Base-by-base conservation (phyloP, 805 yeast species). In the Scheffersomyces ergatensis region DNA sequence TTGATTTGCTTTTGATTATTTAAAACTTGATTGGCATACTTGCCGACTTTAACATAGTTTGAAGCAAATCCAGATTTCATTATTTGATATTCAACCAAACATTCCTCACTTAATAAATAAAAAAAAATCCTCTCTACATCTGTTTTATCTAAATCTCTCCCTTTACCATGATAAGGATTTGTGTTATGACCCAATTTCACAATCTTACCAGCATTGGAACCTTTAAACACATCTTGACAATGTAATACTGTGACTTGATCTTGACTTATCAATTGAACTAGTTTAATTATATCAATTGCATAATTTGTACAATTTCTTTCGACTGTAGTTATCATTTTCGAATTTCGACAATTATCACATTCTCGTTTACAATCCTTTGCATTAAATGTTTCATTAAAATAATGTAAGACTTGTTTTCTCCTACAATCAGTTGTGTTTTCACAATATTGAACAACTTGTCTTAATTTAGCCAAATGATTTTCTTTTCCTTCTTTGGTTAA, bases 391-490 rank as follows among this genome's bases (percentile, higher is more conserved):
- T 93, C 99, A 61, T 88, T 87, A 65, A 93, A 93, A 56, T 90
- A 93, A 38, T 87, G 92, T 38, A 93, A 69, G 2, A 93, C 96
- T 51, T 89, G 90, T 51, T 82, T 78, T 46, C 98, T 74, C 40
- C 99, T 77, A 59, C 99, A 93, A 58, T 90, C 97, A 3, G 90
- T 82, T 9, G 76, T 73, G 59, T 93, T 92, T 46, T 90, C 97
- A 64, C 98, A 92, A 57, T 89, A 93, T 55, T 85, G 90, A 49
- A 87, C 79, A 12, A 93, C 97, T 49, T 88, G 89, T 40, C 86
- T 74, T 48, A 93, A 66, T 57, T 88, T 85, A 25, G 81, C 75
- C 45, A 82, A 62, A 60, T 92, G 96, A 47, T 82, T 84, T 48
- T 87, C 93, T 47, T 83, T 81, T 29, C 84, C 84, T 11, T 60